Percentiles rank a stretch among this genome's conserved stretches.
Evolutionary conservation across 805 yeast genomes (phyloP).

Genomic region (Myxozyma melibiosi): DNA sequence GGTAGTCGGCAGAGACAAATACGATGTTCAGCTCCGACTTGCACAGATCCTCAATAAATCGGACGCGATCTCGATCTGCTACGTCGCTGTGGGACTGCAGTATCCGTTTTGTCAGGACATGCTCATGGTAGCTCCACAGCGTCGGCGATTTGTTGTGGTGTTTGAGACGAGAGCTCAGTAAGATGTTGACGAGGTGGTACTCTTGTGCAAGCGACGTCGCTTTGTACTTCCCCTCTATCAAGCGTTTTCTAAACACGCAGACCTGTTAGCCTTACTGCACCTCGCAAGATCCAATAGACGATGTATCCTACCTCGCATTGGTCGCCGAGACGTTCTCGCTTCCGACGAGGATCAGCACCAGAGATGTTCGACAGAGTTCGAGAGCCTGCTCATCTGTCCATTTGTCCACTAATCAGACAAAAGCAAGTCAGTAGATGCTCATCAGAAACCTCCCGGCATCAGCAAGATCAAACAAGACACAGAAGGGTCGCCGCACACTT

Average conservation of each 20-base stretch:
- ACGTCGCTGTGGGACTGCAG: not conserved
- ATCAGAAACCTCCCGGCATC: too few species aligned
- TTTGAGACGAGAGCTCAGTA: conserved; percentile 39
- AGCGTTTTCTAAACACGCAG: conserved; percentile 11
- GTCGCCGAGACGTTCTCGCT: conserved; percentile 31
- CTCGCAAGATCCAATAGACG: too few species aligned
- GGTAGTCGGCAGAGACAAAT: conserved; percentile 44
- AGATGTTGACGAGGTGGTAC: conserved; percentile 13
- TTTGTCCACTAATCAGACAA: conserved; percentile 2
- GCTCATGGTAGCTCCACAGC: conserved; percentile 45
- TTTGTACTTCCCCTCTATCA: not conserved
- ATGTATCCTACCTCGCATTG: conserved; percentile 30
- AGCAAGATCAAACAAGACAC: too few species aligned
- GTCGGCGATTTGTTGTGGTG: conserved; percentile 46
- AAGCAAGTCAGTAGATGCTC: too few species aligned
- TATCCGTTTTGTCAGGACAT: not conserved
- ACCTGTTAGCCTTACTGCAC: too few species aligned
- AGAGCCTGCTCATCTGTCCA: conserved; percentile 27
- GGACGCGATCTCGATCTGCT: conserved; percentile 3
- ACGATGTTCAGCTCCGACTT: conserved; percentile 38
- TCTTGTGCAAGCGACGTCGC: conserved; percentile 14
- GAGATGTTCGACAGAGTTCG: conserved; percentile 11
- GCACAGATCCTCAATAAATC: conserved; percentile 18
- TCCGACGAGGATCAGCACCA: conserved; percentile 21
- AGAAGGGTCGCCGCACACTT: conserved; percentile 6